Evolutionary conservation across 768 basidiomycete species (phyloP), one percentile per base, ranked within the genome.

Genomic region (Termitomyces sp.): DNA sequence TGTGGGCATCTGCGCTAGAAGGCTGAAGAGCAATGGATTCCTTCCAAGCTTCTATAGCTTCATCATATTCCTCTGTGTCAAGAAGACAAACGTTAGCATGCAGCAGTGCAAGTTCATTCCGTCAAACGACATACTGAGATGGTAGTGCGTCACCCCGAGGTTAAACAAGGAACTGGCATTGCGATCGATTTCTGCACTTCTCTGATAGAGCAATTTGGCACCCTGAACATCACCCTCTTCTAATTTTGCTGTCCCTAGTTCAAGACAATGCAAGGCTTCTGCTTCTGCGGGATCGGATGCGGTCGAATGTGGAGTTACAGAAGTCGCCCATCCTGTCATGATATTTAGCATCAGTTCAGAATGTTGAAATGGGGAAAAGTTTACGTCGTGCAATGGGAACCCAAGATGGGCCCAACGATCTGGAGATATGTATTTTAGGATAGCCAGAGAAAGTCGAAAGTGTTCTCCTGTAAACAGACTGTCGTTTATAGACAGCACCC

Each of bases 121-220:
- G 47, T 28, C 53, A 58, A 24, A 54, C 26, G 9, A 78, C 85
- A 58, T 68, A 93, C 91, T 92, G 49, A 93, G 81, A 70, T 94
- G 92, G 69, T 93, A 94, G 66, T 91, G 86, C 4, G 92, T 92
- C 32, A 94, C 92, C 44, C 92, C 92, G 14, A 93, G 80, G 68
- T 94, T 94, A 73, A 93, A 94, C 40, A 94, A 79, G 13, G 88
- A 86, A 69, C 87, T 90, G 10, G 90, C 88, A 55, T 80, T 89
- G 58, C 85, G 82, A 68, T 87, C 86, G 57, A 94, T 90, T 66
- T 92, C 85, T 30, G 86, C 81, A 65, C 90, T 92, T 63, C 90
- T 83, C 69, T 81, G 76, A 72, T 93, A 94, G 40, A 90, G 77
- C 48, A 76, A 76, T 70, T 88, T 92, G 53, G 92, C 92, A 52